These are phyloP conservation scores for Aurifilum marmelostoma DNA, from an alignment of 2,329 filamentous ascomycete species.

Conservation along the genomic window DNA sequence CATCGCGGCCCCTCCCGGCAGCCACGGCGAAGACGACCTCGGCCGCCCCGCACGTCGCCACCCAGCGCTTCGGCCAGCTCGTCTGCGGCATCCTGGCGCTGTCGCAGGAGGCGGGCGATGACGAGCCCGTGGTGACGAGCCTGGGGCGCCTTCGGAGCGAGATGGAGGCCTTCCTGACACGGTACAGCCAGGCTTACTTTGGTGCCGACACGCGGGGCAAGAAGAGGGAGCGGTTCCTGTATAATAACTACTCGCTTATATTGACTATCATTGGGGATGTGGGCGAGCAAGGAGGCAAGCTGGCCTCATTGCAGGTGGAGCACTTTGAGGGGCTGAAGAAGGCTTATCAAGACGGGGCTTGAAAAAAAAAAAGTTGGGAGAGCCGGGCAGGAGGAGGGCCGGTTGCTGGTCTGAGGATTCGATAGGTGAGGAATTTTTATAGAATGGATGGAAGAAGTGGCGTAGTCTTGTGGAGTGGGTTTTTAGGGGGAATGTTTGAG, in stretches of 20 bases:
- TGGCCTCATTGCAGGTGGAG: constrained; percentile 73
- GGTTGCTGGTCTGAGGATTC: background rate
- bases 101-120: constrained; percentile 88
- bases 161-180: constrained; percentile 80
- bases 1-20: constrained; percentile 45
- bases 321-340: constrained; percentile 72
- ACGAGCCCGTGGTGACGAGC: constrained; percentile 87
- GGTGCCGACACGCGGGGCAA: constrained; percentile 65
- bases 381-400: background rate
- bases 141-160: constrained; percentile 77
- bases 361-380: constrained; percentile 1
- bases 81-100: constrained; percentile 81
- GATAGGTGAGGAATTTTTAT: background rate
- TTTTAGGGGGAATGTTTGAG: background rate
- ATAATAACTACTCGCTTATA: constrained; percentile 96
- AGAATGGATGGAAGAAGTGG: no score
- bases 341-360: constrained; percentile 56
- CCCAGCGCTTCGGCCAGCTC: constrained; percentile 94
- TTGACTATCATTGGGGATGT: constrained; percentile 86
- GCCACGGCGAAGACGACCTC: constrained; percentile 62
- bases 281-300: constrained; percentile 59
- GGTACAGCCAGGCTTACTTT: constrained; percentile 70
- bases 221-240: constrained; percentile 85
- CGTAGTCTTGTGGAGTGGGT: no score
- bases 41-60: constrained; percentile 86